phyloP scores from a whole-genome alignment of 1,284 basidiomycete species.

The Marasmius fiardii region DNA sequence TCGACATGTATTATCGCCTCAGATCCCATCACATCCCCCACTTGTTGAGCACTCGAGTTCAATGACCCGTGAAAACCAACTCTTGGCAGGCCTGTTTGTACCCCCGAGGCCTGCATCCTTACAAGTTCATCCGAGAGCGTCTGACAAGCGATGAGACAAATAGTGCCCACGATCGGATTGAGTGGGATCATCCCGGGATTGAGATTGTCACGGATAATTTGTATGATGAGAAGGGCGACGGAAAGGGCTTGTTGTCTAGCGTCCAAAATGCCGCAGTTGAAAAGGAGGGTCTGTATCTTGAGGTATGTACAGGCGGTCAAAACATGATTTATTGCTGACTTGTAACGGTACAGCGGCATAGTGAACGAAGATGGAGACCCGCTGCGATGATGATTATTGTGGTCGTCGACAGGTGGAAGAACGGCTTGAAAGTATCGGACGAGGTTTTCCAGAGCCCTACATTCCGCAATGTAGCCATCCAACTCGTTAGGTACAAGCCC shows the following conservation, averaged over 20 bases:
- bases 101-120: neutral
- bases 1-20: constrained; percentile 7
- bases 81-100: neutral
- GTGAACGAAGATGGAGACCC: neutral
- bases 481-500: constrained; percentile 7
- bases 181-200: neutral
- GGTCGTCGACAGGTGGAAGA: constrained; percentile 1
- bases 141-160: constrained; percentile 9
- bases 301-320: constrained; percentile 11
- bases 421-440: constrained; percentile 4
- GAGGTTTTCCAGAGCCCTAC: neutral
- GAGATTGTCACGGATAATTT: constrained; percentile 1
- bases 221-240: constrained; percentile 6
- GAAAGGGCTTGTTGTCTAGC: neutral
- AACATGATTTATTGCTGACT: neutral
- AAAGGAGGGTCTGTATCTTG: constrained; percentile 11
- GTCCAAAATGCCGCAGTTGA: constrained; percentile 4
- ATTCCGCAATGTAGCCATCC: constrained; percentile 2
- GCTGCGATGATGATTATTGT: neutral
- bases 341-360: neutral
- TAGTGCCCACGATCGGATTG: constrained; percentile 3
- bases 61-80: neutral
- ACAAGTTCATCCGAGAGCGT: constrained; percentile 7
- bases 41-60: neutral
- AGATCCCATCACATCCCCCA: constrained; percentile 9